Conservation (phyloP, 345 rosid species). For the Salix viminalis region DNA sequence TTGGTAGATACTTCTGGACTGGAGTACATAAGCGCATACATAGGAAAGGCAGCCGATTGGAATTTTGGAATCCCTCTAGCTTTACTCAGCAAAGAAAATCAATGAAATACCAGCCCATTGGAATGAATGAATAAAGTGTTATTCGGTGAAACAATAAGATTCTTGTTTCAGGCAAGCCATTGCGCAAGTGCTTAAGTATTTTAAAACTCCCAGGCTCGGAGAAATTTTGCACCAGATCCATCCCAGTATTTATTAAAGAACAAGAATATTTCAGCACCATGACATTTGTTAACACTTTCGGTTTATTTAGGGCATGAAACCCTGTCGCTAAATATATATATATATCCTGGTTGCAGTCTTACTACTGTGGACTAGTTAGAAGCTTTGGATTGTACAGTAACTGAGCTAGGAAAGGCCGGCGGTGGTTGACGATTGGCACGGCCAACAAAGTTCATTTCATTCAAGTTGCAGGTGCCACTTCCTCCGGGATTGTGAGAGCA, state of each 20-base stretch:
- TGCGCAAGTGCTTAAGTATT: neutral
- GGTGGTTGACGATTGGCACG: conserved; percentile 15
- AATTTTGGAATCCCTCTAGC: too few relatives aligned
- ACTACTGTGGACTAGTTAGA: neutral
- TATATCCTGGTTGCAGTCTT: neutral
- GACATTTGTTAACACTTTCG: neutral
- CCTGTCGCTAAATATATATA: neutral
- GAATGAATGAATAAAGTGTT: too few relatives aligned
- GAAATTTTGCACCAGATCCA: neutral
- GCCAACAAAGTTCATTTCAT: conserved; percentile 28
- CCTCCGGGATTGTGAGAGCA: conserved; percentile 21
- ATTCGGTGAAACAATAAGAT: too few relatives aligned
- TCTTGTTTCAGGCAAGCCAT: too few relatives aligned
- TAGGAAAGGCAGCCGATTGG: too few relatives aligned
- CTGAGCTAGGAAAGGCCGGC: neutral
- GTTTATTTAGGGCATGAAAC: neutral
- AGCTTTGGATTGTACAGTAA: neutral
- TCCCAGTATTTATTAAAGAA: neutral
- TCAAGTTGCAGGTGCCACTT: conserved; percentile 2
- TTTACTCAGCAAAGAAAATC: too few relatives aligned
- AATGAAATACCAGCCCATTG: too few relatives aligned
- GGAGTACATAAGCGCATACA: too few relatives aligned
- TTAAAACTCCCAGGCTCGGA: neutral
- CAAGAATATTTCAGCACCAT: neutral
- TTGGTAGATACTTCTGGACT: too few relatives aligned